Percentiles rank a stretch among this genome's conserved stretches.
phyloP scores from a whole-genome alignment of 1,284 basidiomycete genomes.

The Naganishia albida region DNA sequence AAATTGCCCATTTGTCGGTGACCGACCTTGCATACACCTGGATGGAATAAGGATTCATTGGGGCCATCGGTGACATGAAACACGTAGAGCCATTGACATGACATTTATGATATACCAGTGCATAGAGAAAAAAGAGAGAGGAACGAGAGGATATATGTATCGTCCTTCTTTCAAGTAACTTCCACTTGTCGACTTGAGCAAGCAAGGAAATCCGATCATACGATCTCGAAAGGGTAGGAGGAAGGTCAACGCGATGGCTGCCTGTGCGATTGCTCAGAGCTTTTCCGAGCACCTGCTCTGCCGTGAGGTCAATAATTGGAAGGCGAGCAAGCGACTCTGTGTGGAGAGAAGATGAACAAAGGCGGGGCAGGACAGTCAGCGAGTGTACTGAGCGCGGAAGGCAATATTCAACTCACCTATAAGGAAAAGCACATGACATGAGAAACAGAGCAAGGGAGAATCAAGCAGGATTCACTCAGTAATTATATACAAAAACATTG shows the following conservation, averaged over 20 bases:
- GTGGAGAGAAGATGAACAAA: constrained; percentile 7
- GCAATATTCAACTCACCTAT: constrained; percentile 5
- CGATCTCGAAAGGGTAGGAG: constrained; percentile 23
- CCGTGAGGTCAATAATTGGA: constrained; percentile 29
- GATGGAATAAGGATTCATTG: not conserved
- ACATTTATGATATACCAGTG: not conserved
- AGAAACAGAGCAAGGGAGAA: not conserved
- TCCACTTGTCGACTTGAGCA: constrained; percentile 27
- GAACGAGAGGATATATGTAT: constrained; percentile 13
- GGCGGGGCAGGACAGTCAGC: constrained; percentile 3
- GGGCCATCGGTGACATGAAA: not conserved
- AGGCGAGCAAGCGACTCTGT: constrained; percentile 35
- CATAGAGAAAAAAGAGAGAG: not conserved
- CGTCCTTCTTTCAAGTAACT: constrained; percentile 29
- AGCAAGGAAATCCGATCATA: constrained; percentile 32
- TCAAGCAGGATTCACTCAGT: no score
- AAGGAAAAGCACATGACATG: constrained; percentile 26
- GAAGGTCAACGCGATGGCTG: constrained; percentile 18
- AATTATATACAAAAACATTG: no score
- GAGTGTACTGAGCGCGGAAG: not conserved
- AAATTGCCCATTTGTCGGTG: no score
- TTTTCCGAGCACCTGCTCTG: constrained; percentile 30
- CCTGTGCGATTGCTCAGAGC: constrained; percentile 27
- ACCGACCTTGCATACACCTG: not conserved
- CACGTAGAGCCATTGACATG: no score